A percentile compares a stretch with the other conserved stretches of the same genome.
These are phyloP conservation scores for Escallonia rubra DNA, from an alignment of 129 eudicot genomes.

Conservation along the genomic window DNA sequence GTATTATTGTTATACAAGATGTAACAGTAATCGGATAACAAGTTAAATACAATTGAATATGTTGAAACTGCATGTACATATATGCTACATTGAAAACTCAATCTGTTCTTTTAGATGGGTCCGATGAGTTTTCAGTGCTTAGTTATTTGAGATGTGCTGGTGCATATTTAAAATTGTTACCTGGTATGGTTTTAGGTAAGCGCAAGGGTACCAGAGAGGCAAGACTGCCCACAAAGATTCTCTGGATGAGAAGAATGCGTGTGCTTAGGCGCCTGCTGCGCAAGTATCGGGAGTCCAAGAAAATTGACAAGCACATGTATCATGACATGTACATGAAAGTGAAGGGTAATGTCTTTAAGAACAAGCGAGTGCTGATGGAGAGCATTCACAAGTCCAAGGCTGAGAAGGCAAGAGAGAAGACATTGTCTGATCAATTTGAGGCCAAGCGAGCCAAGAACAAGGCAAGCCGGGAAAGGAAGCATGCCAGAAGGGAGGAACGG, in stretches of 20 bases:
- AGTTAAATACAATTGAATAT: too few species aligned
- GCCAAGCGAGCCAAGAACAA: slow-evolving; percentile 95
- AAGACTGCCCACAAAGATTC: slow-evolving; percentile 78
- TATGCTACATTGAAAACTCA: too few species aligned
- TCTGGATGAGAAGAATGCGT: slow-evolving; percentile 97
- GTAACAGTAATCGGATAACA: too few species aligned
- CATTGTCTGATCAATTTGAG: slow-evolving; percentile 85
- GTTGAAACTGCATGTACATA: too few species aligned
- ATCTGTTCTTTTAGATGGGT: too few species aligned
- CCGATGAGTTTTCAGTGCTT: too few species aligned
- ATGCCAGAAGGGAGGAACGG: slow-evolving; percentile 88
- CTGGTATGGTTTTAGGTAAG: slow-evolving; percentile 49
- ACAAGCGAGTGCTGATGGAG: slow-evolving; percentile 94
- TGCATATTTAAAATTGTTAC: background rate
- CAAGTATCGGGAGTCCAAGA: slow-evolving; percentile 85
- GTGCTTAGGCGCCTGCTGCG: slow-evolving; percentile 81
- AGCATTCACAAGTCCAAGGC: slow-evolving; percentile 97
- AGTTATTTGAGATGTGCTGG: too few species aligned
- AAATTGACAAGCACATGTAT: slow-evolving; percentile 97
- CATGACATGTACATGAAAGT: slow-evolving; percentile 99
- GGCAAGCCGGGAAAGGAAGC: slow-evolving; percentile 94
- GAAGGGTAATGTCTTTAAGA: slow-evolving; percentile 93
- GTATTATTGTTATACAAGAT: too few species aligned
- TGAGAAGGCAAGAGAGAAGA: slow-evolving; percentile 97
- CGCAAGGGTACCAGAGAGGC: slow-evolving; percentile 97